Evolutionary conservation across 768 basidiomycete genomes (phyloP), one percentile per base, ranked within the genome.

Genomic region (Wakefieldia striispora): DNA sequence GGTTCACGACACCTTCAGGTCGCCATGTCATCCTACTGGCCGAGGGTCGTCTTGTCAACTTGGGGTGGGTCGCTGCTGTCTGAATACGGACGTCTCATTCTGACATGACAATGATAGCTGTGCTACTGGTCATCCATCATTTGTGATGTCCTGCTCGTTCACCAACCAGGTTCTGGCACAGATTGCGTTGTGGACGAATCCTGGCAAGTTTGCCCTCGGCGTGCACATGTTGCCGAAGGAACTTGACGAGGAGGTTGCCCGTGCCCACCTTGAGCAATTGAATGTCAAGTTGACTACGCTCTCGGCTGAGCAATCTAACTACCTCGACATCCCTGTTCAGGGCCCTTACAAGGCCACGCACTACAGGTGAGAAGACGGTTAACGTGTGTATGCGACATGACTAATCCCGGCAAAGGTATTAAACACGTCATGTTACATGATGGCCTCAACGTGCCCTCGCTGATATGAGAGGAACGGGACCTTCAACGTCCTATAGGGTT

Each of bases 101-200:
- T 58, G 40, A 56, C 37, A 29, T 10, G 47, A 17, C 16, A 9
- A 56, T 9, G 40, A 43, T 43, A 88, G 86, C 47, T 98, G 95
- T 72, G 95, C 93, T 35, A 98, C 95, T 60, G 95, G 95, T 49
- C 95, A 99, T 74, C 95, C 97, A 31, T 98, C 95, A 38, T 97
- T 95, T 73, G 97, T 99, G 75, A 99, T 99, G 97, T 98, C 95
- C 16, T 98, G 95, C 80, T 99, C 97, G 37, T 99, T 99, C 79
- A 75, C 92, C 68, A 99, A 99, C 82, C 97, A 99, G 74, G 91
- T 94, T 55, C 80, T 99, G 62, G 95, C 95, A 26, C 95, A 97
- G 75, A 97, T 99, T 65, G 95, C 93, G 20, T 86, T 99, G 68
- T 99, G 93, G 93, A 95, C 91, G 38, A 90, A 84, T 57, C 83